These are phyloP conservation scores for Metschnikowia amazonensis DNA, from an alignment of 805 yeast species.

Conservation along the genomic window DNA sequence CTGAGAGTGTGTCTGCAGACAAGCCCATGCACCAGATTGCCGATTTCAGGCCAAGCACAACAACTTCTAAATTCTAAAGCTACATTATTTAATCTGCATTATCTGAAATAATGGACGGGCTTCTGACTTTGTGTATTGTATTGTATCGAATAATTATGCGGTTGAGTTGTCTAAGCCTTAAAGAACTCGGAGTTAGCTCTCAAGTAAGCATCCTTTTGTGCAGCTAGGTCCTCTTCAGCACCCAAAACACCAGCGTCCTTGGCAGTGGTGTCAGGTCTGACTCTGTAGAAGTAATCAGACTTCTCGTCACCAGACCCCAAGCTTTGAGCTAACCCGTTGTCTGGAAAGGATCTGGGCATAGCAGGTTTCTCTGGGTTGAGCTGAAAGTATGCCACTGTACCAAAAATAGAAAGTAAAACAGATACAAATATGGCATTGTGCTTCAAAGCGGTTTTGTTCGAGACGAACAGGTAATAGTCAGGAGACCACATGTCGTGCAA, in stretches of 20 bases:
- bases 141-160: conserved; percentile 6
- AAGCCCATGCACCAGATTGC: not conserved
- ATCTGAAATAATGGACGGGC: not conserved
- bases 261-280: conserved; percentile 38
- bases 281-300: conserved; percentile 35
- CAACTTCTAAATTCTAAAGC: not conserved
- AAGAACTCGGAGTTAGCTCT: conserved; percentile 37
- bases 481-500: conserved; percentile 84
- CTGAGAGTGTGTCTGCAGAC: conserved; percentile 5
- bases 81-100: not conserved
- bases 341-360: conserved; percentile 71
- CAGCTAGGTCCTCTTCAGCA: conserved; percentile 25
- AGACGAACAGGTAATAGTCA: conserved; percentile 59
- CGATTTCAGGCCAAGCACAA: not conserved
- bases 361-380: conserved; percentile 64
- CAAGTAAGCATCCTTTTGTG: conserved; percentile 31
- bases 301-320: conserved; percentile 54
- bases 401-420: conserved; percentile 42
- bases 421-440: conserved; percentile 51
- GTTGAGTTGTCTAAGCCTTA: conserved; percentile 8
- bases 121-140: not conserved
- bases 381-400: conserved; percentile 41
- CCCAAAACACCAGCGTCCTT: conserved; percentile 36
- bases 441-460: conserved; percentile 57
- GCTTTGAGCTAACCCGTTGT: conserved; percentile 69